Conservation (phyloP, 495 filamentous ascomycete species). For the Xylaria scruposa region DNA sequence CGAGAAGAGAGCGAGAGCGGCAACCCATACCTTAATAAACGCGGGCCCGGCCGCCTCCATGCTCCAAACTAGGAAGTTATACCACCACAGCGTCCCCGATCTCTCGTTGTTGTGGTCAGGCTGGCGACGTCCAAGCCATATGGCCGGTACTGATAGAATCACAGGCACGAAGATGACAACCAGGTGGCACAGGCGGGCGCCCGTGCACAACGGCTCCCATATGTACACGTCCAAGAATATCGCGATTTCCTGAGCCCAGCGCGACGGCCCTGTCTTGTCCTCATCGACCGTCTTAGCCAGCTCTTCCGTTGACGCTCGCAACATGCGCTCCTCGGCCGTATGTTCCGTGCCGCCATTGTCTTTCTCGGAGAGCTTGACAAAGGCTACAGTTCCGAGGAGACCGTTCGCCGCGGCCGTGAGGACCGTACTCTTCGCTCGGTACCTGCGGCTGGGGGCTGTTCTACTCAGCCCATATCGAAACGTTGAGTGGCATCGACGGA, state of each 20-base stretch:
- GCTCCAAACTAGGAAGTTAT: constrained; percentile 79
- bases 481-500: constrained; percentile 33
- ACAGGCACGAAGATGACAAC: constrained; percentile 91
- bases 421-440: constrained; percentile 34
- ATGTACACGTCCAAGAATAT: constrained; percentile 74
- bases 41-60: constrained; percentile 97
- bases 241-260: constrained; percentile 60
- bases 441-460: constrained; percentile 5
- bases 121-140: constrained; percentile 75
- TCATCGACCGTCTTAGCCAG: constrained; percentile 69
- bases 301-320: constrained; percentile 78
- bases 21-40: constrained; percentile 86
- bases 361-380: constrained; percentile 74
- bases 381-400: constrained; percentile 59
- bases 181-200: constrained; percentile 82
- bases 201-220: constrained; percentile 88
- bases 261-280: constrained; percentile 61
- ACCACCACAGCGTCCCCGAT: constrained; percentile 92
- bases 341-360: constrained; percentile 64
- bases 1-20: neutral
- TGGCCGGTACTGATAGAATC: constrained; percentile 74
- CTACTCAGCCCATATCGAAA: constrained; percentile 20
- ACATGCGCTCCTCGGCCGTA: constrained; percentile 84
- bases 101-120: constrained; percentile 71
- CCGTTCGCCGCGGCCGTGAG: constrained; percentile 61